Evolutionary conservation across 2,329 filamentous ascomycete genomes (phyloP).

Genomic region (Didymella sp.): DNA sequence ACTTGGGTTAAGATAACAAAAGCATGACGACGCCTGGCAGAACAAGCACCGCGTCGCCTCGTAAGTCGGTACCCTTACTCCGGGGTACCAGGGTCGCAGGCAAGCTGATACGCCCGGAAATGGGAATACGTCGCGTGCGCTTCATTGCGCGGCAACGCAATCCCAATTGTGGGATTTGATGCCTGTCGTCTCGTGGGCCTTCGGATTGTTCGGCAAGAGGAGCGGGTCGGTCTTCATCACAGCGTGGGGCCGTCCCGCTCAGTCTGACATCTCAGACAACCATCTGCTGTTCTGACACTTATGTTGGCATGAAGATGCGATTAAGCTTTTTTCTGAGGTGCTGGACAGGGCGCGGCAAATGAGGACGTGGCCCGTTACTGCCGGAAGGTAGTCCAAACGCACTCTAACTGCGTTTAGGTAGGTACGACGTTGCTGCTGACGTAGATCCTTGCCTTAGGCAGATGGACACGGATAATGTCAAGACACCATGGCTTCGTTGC

Average conservation of each 20-base stretch:
- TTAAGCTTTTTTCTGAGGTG: slow-evolving; percentile 1
- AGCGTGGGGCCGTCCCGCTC: slow-evolving; percentile 13
- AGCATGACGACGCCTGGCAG: slow-evolving; percentile 35
- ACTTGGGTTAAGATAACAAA: slow-evolving; percentile 22
- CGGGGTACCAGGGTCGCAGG: slow-evolving; percentile 13
- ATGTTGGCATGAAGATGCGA: background rate
- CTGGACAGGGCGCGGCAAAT: slow-evolving; percentile 2
- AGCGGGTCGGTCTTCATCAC: slow-evolving; percentile 12
- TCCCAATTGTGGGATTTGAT: slow-evolving; percentile 10
- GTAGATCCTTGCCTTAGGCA: slow-evolving; percentile 13
- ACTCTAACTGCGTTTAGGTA: slow-evolving; percentile 12
- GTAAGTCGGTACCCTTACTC: slow-evolving; percentile 6
- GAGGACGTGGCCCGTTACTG: slow-evolving; percentile 10
- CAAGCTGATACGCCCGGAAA: slow-evolving; percentile 20
- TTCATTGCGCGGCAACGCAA: slow-evolving; percentile 15
- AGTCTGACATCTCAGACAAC: slow-evolving; percentile 7
- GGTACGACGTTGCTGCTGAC: slow-evolving; percentile 9
- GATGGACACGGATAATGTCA: background rate
- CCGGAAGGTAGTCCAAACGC: background rate
- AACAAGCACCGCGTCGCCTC: slow-evolving; percentile 17
- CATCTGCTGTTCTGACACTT: slow-evolving; percentile 8
- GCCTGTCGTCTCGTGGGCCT: slow-evolving; percentile 9
- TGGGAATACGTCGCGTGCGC: slow-evolving; percentile 28
- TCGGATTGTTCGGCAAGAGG: slow-evolving; percentile 16
- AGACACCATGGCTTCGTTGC: background rate